These are phyloP conservation scores for Ustilago bromivora DNA, from an alignment of 1,284 basidiomycete species.

Conservation along the genomic window DNA sequence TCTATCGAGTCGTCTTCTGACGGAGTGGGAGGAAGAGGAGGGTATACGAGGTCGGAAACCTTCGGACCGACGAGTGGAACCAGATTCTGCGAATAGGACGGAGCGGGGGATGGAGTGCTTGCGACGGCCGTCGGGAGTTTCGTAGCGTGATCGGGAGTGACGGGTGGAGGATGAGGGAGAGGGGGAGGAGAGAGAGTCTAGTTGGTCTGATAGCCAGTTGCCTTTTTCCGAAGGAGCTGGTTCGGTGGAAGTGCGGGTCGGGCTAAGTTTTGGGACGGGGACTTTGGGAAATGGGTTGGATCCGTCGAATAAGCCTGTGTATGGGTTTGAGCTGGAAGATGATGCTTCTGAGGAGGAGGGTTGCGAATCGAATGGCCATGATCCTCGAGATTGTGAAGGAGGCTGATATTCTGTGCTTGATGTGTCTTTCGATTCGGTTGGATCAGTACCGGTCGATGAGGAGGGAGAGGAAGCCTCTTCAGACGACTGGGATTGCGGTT, in stretches of 20 bases:
- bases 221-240: slow-evolving; percentile 5
- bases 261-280: slow-evolving; percentile 1
- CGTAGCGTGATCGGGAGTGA: slow-evolving; percentile 6
- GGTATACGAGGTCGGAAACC: slow-evolving; percentile 24
- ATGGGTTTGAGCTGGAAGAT: slow-evolving; percentile 28
- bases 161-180: slow-evolving; percentile 19
- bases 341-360: not conserved
- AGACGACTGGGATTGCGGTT: not conserved
- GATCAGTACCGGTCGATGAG: not conserved
- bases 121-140: slow-evolving; percentile 6
- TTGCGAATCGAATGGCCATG: slow-evolving; percentile 27
- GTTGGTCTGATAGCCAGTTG: slow-evolving; percentile 38
- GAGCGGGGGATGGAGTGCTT: slow-evolving; percentile 35
- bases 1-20: slow-evolving; percentile 31
- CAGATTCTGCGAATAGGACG: slow-evolving; percentile 40
- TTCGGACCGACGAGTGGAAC: slow-evolving; percentile 23
- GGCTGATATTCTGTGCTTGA: slow-evolving; percentile 17
- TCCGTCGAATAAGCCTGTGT: slow-evolving; percentile 38
- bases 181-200: slow-evolving; percentile 32
- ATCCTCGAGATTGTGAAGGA: slow-evolving; percentile 13
- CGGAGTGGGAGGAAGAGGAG: not conserved
- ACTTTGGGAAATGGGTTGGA: slow-evolving; percentile 39
- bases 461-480: slow-evolving; percentile 14
- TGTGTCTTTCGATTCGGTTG: not conserved
- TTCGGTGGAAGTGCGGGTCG: not conserved